Percentiles rank a stretch among this genome's conserved stretches.
Evolutionary conservation across 768 basidiomycete species (phyloP).

Genomic region (Phaffia australis): DNA sequence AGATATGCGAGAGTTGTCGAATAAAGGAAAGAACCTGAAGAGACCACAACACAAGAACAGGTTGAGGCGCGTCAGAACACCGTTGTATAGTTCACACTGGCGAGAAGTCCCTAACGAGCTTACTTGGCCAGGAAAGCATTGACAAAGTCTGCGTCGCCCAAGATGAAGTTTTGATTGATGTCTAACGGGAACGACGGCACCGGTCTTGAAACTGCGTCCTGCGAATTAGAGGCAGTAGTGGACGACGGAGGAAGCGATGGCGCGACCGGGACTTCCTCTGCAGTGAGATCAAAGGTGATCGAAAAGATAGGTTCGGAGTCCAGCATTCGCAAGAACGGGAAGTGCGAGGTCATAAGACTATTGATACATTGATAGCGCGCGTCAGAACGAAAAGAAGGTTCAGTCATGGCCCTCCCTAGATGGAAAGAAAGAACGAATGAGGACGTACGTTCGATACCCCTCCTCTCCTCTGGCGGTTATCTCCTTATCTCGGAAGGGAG

Average conservation of each 20-base stretch:
- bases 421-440: neutral
- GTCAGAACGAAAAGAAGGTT: neutral
- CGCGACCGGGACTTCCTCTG: conserved; percentile 12
- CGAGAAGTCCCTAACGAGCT: conserved; percentile 9
- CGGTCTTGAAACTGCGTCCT: conserved; percentile 4
- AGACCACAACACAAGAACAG: conserved; percentile 1
- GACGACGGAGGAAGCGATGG: neutral
- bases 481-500: conserved; percentile 19
- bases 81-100: neutral
- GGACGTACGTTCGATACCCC: conserved; percentile 21
- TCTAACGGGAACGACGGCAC: conserved; percentile 19
- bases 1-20: conserved; percentile 61
- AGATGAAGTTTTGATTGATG: conserved; percentile 17
- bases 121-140: conserved; percentile 51
- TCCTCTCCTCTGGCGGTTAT: conserved; percentile 18
- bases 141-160: conserved; percentile 49
- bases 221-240: conserved; percentile 14
- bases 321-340: conserved; percentile 22
- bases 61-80: conserved; percentile 5
- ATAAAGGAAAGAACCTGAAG: conserved; percentile 67
- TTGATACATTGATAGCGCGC: neutral
- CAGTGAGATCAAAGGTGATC: conserved; percentile 17
- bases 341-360: conserved; percentile 20
- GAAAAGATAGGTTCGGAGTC: conserved; percentile 26
- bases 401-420: neutral